Evolutionary conservation across 2,329 filamentous ascomycete species (phyloP).

Genomic region (Hawksworthiomyces lignivorus): DNA sequence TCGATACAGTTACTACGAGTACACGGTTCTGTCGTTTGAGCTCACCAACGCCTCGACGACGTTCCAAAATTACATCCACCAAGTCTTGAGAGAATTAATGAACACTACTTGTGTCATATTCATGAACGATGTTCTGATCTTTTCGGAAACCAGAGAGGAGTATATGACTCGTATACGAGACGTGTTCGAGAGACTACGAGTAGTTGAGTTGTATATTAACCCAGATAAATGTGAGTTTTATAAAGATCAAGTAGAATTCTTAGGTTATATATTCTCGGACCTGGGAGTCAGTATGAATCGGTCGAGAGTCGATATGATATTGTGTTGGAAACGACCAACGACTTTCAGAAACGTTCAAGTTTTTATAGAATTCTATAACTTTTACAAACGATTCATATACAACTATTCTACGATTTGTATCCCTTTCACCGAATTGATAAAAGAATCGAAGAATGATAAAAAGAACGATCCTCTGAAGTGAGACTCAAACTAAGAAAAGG

Average conservation of each 20-base stretch:
- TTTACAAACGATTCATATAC: neutral
- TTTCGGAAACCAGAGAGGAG: neutral
- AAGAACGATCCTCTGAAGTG: neutral
- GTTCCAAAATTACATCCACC: too few relatives aligned
- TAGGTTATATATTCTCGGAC: neutral
- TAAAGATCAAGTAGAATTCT: neutral
- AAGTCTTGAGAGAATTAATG: too few relatives aligned
- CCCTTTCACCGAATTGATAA: neutral
- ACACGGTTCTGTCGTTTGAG: neutral
- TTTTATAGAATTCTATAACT: neutral
- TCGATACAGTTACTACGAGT: neutral
- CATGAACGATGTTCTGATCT: slow-evolving; percentile 1
- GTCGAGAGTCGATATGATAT: neutral
- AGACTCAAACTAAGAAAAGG: neutral
- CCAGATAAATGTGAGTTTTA: too few relatives aligned
- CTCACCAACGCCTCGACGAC: too few relatives aligned
- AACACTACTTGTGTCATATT: neutral
- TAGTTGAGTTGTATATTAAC: neutral
- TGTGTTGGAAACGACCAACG: neutral
- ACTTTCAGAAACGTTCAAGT: neutral
- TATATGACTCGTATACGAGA: slow-evolving; percentile 2
- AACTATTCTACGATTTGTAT: neutral
- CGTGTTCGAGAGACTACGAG: slow-evolving; percentile 1
- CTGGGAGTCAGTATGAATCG: neutral
- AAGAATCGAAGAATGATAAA: neutral